Conservation (phyloP, 1,284 basidiomycete species). For the Marasmius oreades region DNA sequence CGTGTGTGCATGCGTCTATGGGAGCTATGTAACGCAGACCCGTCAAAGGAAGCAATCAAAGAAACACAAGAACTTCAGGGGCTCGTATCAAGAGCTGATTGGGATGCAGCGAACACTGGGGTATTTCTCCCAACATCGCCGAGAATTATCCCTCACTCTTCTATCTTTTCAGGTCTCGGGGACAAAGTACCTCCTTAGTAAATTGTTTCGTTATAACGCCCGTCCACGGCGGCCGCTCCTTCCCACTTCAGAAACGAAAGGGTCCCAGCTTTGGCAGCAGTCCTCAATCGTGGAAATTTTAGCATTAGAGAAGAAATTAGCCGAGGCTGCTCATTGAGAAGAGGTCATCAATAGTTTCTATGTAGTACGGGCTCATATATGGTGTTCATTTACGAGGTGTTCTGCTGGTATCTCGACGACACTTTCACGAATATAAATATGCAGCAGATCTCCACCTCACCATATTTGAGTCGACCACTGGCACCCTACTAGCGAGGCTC, state of each 20-base stretch:
- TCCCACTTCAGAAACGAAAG: neutral
- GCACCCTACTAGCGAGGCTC: no score
- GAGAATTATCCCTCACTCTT: neutral
- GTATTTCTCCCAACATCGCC: neutral
- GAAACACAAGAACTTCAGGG: slow-evolving; percentile 14
- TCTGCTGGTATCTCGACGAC: no score
- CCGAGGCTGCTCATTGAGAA: neutral
- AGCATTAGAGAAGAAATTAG: slow-evolving; percentile 5
- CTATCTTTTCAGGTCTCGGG: slow-evolving; percentile 5
- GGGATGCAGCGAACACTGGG: slow-evolving; percentile 11
- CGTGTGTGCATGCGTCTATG: slow-evolving; percentile 4
- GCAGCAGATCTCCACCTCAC: no score
- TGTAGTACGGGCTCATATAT: neutral
- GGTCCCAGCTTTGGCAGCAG: neutral
- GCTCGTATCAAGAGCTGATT: slow-evolving; percentile 14
- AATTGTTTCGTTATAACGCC: slow-evolving; percentile 7
- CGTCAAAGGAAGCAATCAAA: slow-evolving; percentile 3
- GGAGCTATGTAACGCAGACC: slow-evolving; percentile 7
- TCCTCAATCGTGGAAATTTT: slow-evolving; percentile 3
- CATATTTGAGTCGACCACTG: no score
- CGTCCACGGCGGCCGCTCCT: slow-evolving; percentile 9
- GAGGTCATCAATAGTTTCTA: neutral
- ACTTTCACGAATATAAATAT: no score
- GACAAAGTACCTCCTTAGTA: slow-evolving; percentile 8
- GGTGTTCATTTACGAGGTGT: no score